These are phyloP conservation scores for Hygrocybe coccinea DNA, from an alignment of 768 basidiomycete genomes.

Conservation along the genomic window DNA sequence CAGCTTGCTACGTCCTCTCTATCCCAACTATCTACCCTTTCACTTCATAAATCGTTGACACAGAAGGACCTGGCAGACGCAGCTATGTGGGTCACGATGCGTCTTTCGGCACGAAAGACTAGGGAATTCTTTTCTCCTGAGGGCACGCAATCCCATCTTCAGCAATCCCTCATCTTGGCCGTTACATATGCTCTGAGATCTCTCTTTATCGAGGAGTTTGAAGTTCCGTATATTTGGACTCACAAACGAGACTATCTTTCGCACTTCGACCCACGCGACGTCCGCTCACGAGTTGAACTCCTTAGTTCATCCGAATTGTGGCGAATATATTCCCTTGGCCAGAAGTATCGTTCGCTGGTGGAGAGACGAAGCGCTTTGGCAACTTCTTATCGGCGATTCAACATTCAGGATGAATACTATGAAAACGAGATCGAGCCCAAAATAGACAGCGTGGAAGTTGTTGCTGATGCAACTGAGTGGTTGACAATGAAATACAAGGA, in stretches of 20 bases:
- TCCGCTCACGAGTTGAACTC: constrained; percentile 61
- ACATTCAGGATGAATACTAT: constrained; percentile 70
- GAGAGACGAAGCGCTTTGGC: constrained; percentile 65
- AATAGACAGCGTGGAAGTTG: constrained; percentile 79
- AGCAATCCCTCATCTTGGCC: constrained; percentile 66
- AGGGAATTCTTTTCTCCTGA: constrained; percentile 66
- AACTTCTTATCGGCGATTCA: constrained; percentile 62
- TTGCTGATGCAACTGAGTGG: constrained; percentile 91
- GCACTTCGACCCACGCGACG: constrained; percentile 67
- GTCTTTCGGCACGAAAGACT: constrained; percentile 65
- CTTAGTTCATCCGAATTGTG: constrained; percentile 79
- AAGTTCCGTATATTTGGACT: constrained; percentile 93
- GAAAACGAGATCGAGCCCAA: constrained; percentile 60
- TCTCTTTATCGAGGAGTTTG: constrained; percentile 82
- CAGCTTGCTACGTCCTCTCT: constrained; percentile 83
- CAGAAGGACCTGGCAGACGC: constrained; percentile 75
- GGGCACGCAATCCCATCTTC: constrained; percentile 56
- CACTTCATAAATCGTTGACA: constrained; percentile 57
- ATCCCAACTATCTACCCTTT: constrained; percentile 58
- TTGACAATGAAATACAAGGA: constrained; percentile 78
- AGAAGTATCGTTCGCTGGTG: constrained; percentile 82
- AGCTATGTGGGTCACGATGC: constrained; percentile 82
- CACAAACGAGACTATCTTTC: constrained; percentile 90
- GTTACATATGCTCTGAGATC: constrained; percentile 75
- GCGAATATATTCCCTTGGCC: constrained; percentile 84